Evolutionary conservation across 768 basidiomycete genomes (phyloP).

Genomic region (Agaricus bisporus): DNA sequence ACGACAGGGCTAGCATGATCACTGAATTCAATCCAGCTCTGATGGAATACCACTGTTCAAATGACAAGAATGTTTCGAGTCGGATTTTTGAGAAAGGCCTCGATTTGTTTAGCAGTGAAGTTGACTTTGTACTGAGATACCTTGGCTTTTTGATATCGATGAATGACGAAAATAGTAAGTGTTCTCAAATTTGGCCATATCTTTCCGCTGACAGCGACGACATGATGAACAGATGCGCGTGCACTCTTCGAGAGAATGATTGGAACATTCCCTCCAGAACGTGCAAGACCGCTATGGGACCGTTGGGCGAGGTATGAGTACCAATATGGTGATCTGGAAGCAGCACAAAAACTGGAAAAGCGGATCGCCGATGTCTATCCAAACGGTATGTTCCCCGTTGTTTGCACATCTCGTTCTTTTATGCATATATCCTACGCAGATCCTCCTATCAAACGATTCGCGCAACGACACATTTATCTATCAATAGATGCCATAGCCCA

Average conservation of each 20-base stretch:
- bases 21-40: slow-evolving; percentile 46
- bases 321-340: slow-evolving; percentile 87
- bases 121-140: slow-evolving; percentile 83
- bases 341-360: slow-evolving; percentile 83
- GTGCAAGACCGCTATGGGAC: slow-evolving; percentile 87
- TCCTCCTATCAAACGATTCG: slow-evolving; percentile 85
- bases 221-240: slow-evolving; percentile 66
- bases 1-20: neutral
- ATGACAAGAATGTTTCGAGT: slow-evolving; percentile 69
- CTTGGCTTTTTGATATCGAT: slow-evolving; percentile 89
- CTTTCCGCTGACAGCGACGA: slow-evolving; percentile 8
- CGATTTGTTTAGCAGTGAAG: slow-evolving; percentile 75
- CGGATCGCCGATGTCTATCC: slow-evolving; percentile 87
- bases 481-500: slow-evolving; percentile 85
- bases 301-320: slow-evolving; percentile 95
- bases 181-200: slow-evolving; percentile 1
- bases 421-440: slow-evolving; percentile 38
- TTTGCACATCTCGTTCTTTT: slow-evolving; percentile 1
- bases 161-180: slow-evolving; percentile 91
- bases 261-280: slow-evolving; percentile 66
- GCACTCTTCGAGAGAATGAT: slow-evolving; percentile 93
- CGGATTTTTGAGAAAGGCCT: slow-evolving; percentile 93
- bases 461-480: slow-evolving; percentile 77
- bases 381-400: slow-evolving; percentile 47
- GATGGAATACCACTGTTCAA: slow-evolving; percentile 92